phyloP scores from a whole-genome alignment of 371 early-diverging fungal genomes.

The Thermomucor indicae-seudaticae region DNA sequence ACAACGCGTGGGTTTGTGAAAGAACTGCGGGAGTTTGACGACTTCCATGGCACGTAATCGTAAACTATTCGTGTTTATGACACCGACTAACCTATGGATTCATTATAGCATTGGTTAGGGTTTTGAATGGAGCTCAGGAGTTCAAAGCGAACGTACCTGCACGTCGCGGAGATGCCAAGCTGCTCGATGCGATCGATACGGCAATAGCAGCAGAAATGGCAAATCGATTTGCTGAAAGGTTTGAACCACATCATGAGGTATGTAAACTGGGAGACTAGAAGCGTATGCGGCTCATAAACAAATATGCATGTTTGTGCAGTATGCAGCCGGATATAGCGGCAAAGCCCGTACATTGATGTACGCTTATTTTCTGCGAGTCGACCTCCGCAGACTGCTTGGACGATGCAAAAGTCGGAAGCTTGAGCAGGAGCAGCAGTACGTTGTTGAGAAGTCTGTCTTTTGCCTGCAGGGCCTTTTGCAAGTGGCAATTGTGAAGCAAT shows the following conservation, averaged over 20 bases:
- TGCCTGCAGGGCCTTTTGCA: slow-evolving; percentile 83
- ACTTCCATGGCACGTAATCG: slow-evolving; percentile 28
- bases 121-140: slow-evolving; percentile 69
- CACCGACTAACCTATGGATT: neutral
- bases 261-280: neutral
- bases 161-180: slow-evolving; percentile 50
- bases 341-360: slow-evolving; percentile 79
- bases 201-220: slow-evolving; percentile 59
- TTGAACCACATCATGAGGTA: slow-evolving; percentile 30
- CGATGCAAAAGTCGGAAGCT: neutral
- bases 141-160: slow-evolving; percentile 58
- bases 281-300: neutral
- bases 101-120: slow-evolving; percentile 49
- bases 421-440: slow-evolving; percentile 64
- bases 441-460: slow-evolving; percentile 67
- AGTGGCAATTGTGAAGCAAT: slow-evolving; percentile 81
- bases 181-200: slow-evolving; percentile 43
- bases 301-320: slow-evolving; percentile 3
- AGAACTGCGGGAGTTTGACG: slow-evolving; percentile 75
- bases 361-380: slow-evolving; percentile 81
- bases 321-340: slow-evolving; percentile 42
- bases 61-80: neutral
- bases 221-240: slow-evolving; percentile 53
- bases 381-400: slow-evolving; percentile 39
- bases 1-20: slow-evolving; percentile 91